Percentiles rank a stretch among this genome's conserved stretches.
Conservation (phyloP, 768 basidiomycete genomes). For the Podaxis rugospora region DNA sequence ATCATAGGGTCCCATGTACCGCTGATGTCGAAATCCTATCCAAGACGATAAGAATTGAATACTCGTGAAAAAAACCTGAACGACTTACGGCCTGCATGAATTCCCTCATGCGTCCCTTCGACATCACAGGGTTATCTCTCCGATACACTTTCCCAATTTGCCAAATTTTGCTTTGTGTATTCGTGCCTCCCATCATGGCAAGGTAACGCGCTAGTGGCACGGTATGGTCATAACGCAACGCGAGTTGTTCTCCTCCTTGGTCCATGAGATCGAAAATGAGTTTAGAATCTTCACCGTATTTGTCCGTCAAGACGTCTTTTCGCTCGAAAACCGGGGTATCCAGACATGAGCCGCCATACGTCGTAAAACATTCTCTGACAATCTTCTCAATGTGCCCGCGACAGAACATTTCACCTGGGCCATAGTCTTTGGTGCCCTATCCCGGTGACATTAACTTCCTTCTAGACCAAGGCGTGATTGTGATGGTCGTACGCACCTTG, state of each 20-base stretch:
- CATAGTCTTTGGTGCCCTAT: constrained; percentile 93
- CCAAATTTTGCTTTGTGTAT: constrained; percentile 79
- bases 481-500: constrained; percentile 53
- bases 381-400: constrained; percentile 86
- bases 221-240: constrained; percentile 93
- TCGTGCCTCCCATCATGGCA: constrained; percentile 90
- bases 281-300: constrained; percentile 97
- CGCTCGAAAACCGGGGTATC: constrained; percentile 99
- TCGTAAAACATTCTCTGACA: constrained; percentile 83
- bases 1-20: constrained; percentile 96
- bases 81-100: constrained; percentile 88
- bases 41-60: background rate
- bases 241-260: constrained; percentile 95
- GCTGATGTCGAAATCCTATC: constrained; percentile 91
- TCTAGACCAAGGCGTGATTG: background rate
- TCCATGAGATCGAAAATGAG: constrained; percentile 97
- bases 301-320: constrained; percentile 92
- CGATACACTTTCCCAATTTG: constrained; percentile 99
- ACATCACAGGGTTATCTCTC: constrained; percentile 94
- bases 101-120: constrained; percentile 97
- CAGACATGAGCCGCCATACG: constrained; percentile 86
- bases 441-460: background rate
- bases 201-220: constrained; percentile 94
- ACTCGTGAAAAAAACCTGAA: background rate
- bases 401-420: constrained; percentile 88